These are phyloP conservation scores for Allantophomopsis lycopodina DNA, from an alignment of 2,329 filamentous ascomycete genomes.

Conservation along the genomic window DNA sequence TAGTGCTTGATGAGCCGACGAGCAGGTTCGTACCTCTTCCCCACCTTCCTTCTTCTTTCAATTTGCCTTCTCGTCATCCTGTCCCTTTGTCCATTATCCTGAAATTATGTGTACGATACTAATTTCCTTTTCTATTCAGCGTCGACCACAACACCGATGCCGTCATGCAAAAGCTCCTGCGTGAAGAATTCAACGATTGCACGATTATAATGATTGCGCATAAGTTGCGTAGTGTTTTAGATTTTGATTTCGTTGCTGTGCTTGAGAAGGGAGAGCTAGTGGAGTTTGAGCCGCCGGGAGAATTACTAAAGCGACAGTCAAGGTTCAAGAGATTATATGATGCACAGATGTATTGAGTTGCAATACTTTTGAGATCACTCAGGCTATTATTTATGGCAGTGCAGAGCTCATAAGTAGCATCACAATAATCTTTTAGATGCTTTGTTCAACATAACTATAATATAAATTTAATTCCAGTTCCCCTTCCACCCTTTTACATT, in stretches of 20 bases:
- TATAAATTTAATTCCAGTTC: no score
- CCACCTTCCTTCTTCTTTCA: not conserved
- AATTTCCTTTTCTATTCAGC: constrained; percentile 9
- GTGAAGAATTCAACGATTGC: constrained; percentile 31
- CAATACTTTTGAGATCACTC: no score
- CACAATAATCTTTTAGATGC: no score
- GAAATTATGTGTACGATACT: constrained; percentile 33
- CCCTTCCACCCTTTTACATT: no score
- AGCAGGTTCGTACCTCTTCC: constrained; percentile 2
- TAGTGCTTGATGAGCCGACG: constrained; percentile 26
- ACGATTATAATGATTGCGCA: constrained; percentile 27
- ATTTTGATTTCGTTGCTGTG: constrained; percentile 29
- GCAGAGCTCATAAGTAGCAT: no score
- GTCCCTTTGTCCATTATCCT: no score
- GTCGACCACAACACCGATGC: constrained; percentile 25
- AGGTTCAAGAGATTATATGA: no score
- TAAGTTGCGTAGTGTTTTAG: constrained; percentile 21
- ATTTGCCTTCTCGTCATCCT: no score
- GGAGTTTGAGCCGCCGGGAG: constrained; percentile 44
- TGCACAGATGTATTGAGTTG: no score
- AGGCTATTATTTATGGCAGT: no score
- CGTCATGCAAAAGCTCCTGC: constrained; percentile 36
- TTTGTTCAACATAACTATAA: no score
- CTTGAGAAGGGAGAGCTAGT: constrained; percentile 41
- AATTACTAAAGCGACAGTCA: no score